Evolutionary conservation across 176 grass and related monocot genomes (phyloP), one percentile per base, ranked within the genome.

Genomic region (Dactylis glomerata): DNA sequence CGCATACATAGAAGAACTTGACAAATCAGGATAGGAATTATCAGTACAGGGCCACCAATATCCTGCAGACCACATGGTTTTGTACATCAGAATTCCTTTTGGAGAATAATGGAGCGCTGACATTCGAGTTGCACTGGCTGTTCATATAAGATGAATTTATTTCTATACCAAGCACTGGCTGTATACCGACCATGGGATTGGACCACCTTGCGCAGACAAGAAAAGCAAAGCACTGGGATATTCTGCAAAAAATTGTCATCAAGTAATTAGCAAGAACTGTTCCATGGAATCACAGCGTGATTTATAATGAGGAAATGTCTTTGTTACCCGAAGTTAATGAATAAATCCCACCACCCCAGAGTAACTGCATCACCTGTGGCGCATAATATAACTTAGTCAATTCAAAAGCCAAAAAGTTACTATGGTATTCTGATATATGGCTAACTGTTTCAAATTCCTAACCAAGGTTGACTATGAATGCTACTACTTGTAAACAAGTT

Each of bases 291-390:
- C 51, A 86, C 2, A 75, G 17, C 6, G 4, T 83, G 42, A 47
- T n/a, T 84, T 71, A 10, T 44, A 89, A 83, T 46, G 40, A 52
- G 46, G 0, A 58, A 84, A 81, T 28, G 81, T 62, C 14, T 24
- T 47, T 47, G 55, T 81, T 94, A 95, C 90, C 93, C 88, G 86
- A 90, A 92, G 83, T 95, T 95, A 86, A 95, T 95, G 61, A 92
- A 95, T 70, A 92, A 90, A 90, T 95, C 90, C 93, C 93, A 95
- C 93, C 93, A 92, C 3, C 93, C 90, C 58, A 95, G 56, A 64
- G 90, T 79, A 84, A 85, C 88, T 86, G 84, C 86, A 65, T 84
- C 93, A 81, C 88, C 93, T 95, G 86, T 33, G 80, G 58, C 74
- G 74, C 33, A 81, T 19, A 88, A 77, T 78, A 37, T 55, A 85